Evolutionary conservation across 441 rosid species (phyloP).

Genomic region (Brassica hybrid): DNA sequence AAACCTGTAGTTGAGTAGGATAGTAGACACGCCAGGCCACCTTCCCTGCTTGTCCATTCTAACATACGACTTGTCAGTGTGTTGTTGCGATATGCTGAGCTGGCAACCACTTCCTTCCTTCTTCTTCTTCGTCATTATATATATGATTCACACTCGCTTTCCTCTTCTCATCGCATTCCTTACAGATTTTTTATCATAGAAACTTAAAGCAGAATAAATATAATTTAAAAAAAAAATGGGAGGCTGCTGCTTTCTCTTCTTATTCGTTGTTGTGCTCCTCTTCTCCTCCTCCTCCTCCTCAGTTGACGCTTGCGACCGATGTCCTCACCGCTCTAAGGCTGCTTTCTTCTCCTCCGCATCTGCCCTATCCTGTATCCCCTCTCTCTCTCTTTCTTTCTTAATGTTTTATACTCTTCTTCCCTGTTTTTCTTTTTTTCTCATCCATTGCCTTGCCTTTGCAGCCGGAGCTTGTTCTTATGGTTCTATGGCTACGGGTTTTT

Average conservation of each 20-base stretch:
- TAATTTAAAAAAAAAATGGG: constrained; percentile 39
- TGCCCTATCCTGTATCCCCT: constrained; percentile 63
- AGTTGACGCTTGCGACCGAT: constrained; percentile 77
- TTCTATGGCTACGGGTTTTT: constrained; percentile 67
- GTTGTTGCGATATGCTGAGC: constrained; percentile 47
- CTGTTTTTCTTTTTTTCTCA: constrained; percentile 1
- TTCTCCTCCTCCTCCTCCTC: constrained; percentile 41
- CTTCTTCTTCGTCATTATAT: background rate
- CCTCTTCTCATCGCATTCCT: background rate
- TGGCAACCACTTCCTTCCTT: constrained; percentile 48
- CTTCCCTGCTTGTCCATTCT: background rate
- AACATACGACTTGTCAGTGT: background rate
- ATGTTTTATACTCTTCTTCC: background rate
- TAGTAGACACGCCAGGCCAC: background rate
- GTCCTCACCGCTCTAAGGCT: constrained; percentile 72
- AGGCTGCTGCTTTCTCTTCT: constrained; percentile 38
- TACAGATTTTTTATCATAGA: background rate
- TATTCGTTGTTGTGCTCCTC: constrained; percentile 44
- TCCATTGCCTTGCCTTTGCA: constrained; percentile 44
- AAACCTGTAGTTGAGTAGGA: background rate
- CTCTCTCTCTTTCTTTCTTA: background rate
- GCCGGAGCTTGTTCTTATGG: constrained; percentile 96
- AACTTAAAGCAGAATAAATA: background rate
- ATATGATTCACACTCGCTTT: background rate
- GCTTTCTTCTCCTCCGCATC: constrained; percentile 71